Evolutionary conservation across 129 eudicot genomes (phyloP).

Genomic region (Pittosporum tobira): DNA sequence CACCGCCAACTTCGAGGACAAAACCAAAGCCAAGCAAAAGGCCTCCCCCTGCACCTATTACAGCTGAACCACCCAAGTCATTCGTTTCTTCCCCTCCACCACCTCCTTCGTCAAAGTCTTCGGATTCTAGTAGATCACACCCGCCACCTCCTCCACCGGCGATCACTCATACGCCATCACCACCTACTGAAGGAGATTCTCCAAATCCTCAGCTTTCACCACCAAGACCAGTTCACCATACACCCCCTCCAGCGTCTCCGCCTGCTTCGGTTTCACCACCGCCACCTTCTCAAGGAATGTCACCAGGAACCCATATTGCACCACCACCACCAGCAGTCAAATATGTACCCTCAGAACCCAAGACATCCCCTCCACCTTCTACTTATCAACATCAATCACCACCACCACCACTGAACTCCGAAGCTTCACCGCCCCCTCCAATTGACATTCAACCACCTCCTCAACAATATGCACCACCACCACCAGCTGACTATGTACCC

Average conservation of each 20-base stretch:
- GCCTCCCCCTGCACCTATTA: constrained; percentile 30
- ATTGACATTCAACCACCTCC: too few relatives aligned
- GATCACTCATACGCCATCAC: constrained; percentile 22
- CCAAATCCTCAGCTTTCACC: constrained; percentile 22
- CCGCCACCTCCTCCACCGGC: constrained; percentile 53
- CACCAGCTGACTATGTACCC: too few relatives aligned
- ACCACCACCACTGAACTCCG: background rate
- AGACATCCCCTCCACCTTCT: too few relatives aligned
- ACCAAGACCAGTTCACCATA: constrained; percentile 20
- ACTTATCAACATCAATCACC: too few relatives aligned
- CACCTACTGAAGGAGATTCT: constrained; percentile 22
- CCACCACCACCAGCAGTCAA: constrained; percentile 12
- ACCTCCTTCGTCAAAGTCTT: constrained; percentile 40
- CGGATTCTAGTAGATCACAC: constrained; percentile 33
- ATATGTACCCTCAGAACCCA: too few relatives aligned
- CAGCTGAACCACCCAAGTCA: constrained; percentile 21
- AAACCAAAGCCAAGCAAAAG: constrained; percentile 16
- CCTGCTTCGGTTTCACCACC: constrained; percentile 6
- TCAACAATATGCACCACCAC: too few relatives aligned
- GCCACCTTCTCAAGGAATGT: constrained; percentile 11
- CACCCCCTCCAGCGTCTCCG: constrained; percentile 30
- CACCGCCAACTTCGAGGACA: constrained; percentile 17
- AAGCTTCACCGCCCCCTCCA: too few relatives aligned
- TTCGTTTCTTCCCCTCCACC: constrained; percentile 20
- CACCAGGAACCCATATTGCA: constrained; percentile 18